Evolutionary conservation across 805 yeast genomes (phyloP).

Genomic region (Nakazawaea holstii): DNA sequence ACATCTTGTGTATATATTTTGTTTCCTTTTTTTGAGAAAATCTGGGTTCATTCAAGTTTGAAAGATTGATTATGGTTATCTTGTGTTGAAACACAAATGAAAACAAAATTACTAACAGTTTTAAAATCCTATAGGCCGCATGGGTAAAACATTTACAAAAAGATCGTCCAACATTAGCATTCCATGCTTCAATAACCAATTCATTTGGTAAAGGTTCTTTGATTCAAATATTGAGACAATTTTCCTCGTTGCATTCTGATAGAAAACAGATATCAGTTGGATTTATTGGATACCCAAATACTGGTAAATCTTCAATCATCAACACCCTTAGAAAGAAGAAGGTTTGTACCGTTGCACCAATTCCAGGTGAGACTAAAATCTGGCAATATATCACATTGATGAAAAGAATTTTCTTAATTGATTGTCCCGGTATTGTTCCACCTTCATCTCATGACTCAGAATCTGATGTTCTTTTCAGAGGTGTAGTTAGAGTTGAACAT

Average conservation of each 20-base stretch:
- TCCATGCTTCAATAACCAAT: constrained; percentile 95
- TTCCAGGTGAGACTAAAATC: constrained; percentile 98
- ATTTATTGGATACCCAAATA: constrained; percentile 94
- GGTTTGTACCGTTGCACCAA: constrained; percentile 96
- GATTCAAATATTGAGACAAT: constrained; percentile 90
- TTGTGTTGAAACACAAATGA: too few species aligned
- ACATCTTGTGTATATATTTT: constrained; percentile 35
- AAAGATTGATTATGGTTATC: too few species aligned
- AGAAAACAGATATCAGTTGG: constrained; percentile 97
- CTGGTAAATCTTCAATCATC: constrained; percentile 96
- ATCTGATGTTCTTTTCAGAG: constrained; percentile 88
- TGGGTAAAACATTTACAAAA: constrained; percentile 96
- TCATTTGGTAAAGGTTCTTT: constrained; percentile 97
- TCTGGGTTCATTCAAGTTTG: too few species aligned
- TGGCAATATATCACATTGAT: constrained; percentile 98
- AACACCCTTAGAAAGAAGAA: constrained; percentile 91
- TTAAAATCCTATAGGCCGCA: constrained; percentile 66
- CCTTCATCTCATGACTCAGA: constrained; percentile 87
- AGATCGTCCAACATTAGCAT: constrained; percentile 90
- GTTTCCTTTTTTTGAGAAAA: background rate
- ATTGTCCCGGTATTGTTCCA: constrained; percentile 99
- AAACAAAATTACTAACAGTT: constrained; percentile 26
- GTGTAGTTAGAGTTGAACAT: constrained; percentile 98
- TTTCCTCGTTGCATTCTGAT: constrained; percentile 83
- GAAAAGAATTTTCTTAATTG: constrained; percentile 93